Base-by-base conservation (phyloP, 1,284 basidiomycete species). In the Cystobasidium slooffiae region DNA sequence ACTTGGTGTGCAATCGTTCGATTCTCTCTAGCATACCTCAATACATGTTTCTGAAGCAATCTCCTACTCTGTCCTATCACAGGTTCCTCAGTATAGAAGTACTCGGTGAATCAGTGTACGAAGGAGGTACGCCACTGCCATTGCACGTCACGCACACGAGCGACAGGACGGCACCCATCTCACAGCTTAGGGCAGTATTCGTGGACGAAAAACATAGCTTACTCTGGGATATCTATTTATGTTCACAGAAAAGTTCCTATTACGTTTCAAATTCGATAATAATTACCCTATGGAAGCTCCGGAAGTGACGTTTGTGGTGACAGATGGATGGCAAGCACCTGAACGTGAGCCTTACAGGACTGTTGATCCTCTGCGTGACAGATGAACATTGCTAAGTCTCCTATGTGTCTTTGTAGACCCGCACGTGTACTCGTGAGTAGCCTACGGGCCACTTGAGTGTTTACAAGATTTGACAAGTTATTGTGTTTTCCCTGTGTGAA, bases 251-350 rank as follows among this genome's bases (percentile, higher is more conserved):
- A 77, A 72, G 52, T 81, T 81, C 72, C 78, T 75, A 9, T 77
- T 81, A 20, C 78, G 80, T 49, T 80, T 81, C 51, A 78, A 80
- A 43, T 81, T 81, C 72, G 75, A 77, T 10, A 77, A 78, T 20
- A 68, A 62, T 6, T 81, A 81, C 61, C 81, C 81, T 24, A 79
- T 81, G 74, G 81, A 81, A 59, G 77, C 79, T 39, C 81, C 81
- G 16, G 81, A 81, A 68, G 79, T 80, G 1, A 78, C 80, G 37
- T 81, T 81, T 72, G 76, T 81, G 55, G 76, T 75, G 41, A 78
- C 67, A 6, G 78, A 79, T 55, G 80, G 79, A 6, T 81, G 72
- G 68, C 74, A 80, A 62, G 76, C 80, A 22, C 80, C 80, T 7
- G 74, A 78, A 52, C 53, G 79, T 78, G 72, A 76, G 78, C 24